Base-by-base conservation (phyloP, 1,284 basidiomycete genomes). In the Papiliotrema terrestris region DNA sequence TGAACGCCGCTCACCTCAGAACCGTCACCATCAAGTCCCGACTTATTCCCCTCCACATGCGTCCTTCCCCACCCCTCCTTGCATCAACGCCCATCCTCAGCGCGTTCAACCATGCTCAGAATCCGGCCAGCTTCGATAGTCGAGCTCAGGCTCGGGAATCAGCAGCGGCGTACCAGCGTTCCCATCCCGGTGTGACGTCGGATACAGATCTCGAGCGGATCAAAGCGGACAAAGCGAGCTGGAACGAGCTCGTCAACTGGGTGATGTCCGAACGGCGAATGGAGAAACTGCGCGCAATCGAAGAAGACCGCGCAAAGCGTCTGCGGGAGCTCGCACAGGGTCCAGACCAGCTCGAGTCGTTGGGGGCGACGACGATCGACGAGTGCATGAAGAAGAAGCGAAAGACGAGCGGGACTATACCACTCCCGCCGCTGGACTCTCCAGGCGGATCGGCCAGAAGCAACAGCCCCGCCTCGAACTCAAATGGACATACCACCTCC, bases 181-280 rank as follows among this genome's bases (percentile, higher is more conserved):
- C 66, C 13, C 72, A 72, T 50, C 70, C 71, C 1, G 68, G 69
- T 1, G 69, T 68, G 1, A 59, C 61, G 9, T 58, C 56, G 8
- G 60, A 65, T 9, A 47, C 43, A 25, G 59, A 61, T 20, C 23
- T 36, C 13, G 53, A 43, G 3, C 58, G 54, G 25, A 47, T 65
- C 32, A 65, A 67, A 44, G 60, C 51, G 5, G 66, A 72, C 29
- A 75, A 73, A 58, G 71, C 69, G 17, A 50, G 45, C 26, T 75
- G 73, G 73, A 71, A 69, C 43, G 61, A 58, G 49, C 60, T 64
- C n/a, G 69, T 73, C 51, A 72, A 69, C 51, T 75, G 73, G 73
- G 66, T 74, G 22, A 72, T 72, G 72, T 65, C 69, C 48, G 73
- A 75, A 45, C 55, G 73, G 13, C 57, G 73, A 1, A 55, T 69